These are phyloP conservation scores for Lactarius vividus DNA, from an alignment of 768 basidiomycete species.

Conservation along the genomic window DNA sequence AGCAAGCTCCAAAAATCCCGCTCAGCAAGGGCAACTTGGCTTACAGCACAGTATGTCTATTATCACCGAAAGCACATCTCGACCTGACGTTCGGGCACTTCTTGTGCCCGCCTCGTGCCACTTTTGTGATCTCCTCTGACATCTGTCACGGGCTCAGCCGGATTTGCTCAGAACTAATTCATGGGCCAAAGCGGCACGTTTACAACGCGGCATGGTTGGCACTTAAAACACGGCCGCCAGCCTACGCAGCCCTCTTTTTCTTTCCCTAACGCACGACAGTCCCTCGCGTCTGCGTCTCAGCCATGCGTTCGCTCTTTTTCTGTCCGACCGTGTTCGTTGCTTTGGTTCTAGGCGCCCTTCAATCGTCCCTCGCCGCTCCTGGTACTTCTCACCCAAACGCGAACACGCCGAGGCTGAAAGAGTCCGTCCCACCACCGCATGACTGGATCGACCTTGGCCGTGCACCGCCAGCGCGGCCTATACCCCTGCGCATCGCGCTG, in stretches of 20 bases:
- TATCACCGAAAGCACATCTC: not conserved
- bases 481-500: constrained; percentile 45
- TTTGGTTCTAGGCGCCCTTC: constrained; percentile 4
- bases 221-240: not conserved
- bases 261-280: constrained; percentile 1
- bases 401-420: constrained; percentile 14
- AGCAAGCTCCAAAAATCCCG: too few species aligned
- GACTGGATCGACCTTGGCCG: constrained; percentile 48
- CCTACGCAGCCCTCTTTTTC: not conserved
- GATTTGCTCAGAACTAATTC: not conserved
- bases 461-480: constrained; percentile 45
- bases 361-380: constrained; percentile 9
- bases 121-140: not conserved
- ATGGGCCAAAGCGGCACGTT: too few species aligned
- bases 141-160: not conserved
- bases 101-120: not conserved
- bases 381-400: not conserved
- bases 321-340: not conserved
- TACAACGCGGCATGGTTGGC: not conserved
- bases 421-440: constrained; percentile 37
- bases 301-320: constrained; percentile 21
- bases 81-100: not conserved
- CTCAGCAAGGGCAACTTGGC: not conserved
- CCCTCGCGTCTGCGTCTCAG: not conserved
- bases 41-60: not conserved